A percentile compares a stretch with the other conserved stretches of the same genome.
Conservation (phyloP, 2,329 filamentous ascomycete species). For the Penicillium sp. region DNA sequence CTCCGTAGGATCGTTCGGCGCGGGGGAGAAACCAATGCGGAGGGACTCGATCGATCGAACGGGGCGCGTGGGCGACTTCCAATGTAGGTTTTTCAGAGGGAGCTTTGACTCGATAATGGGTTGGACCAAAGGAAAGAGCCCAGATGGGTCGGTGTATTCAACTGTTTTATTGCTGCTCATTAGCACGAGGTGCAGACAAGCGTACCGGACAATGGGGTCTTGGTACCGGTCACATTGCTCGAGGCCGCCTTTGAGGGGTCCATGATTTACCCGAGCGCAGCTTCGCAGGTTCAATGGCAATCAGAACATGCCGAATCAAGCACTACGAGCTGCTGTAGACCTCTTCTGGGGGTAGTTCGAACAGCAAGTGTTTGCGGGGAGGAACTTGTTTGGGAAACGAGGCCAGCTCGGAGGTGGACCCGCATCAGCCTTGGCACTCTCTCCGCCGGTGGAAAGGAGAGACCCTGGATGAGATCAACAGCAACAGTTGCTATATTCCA, state of each 20-base stretch:
- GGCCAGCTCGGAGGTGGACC: slow-evolving; percentile 10
- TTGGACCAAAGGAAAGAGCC: slow-evolving; percentile 80
- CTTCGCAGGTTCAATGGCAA: slow-evolving; percentile 31
- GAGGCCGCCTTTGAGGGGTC: slow-evolving; percentile 60
- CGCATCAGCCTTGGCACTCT: slow-evolving; percentile 1
- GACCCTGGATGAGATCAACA: background rate
- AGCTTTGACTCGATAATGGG: slow-evolving; percentile 77
- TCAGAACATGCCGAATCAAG: slow-evolving; percentile 35
- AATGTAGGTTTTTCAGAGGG: slow-evolving; percentile 88
- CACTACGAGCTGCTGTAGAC: slow-evolving; percentile 9
- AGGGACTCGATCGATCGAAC: slow-evolving; percentile 91
- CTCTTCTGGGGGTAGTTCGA: slow-evolving; percentile 14
- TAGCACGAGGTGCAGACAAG: slow-evolving; percentile 16
- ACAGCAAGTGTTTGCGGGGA: slow-evolving; percentile 4
- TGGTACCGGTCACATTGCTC: slow-evolving; percentile 71
- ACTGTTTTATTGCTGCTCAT: slow-evolving; percentile 57
- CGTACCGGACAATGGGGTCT: slow-evolving; percentile 3
- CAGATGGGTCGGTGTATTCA: slow-evolving; percentile 93
- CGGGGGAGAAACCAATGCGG: slow-evolving; percentile 81
- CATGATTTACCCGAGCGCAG: slow-evolving; percentile 41
- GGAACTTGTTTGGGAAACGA: slow-evolving; percentile 16
- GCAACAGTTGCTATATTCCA: background rate
- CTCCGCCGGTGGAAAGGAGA: background rate
- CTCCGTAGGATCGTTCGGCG: slow-evolving; percentile 50
- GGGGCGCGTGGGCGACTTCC: slow-evolving; percentile 92